Evolutionary conservation across 768 basidiomycete genomes (phyloP), one percentile per base, ranked within the genome.

Genomic region (Suillus tomentosus): DNA sequence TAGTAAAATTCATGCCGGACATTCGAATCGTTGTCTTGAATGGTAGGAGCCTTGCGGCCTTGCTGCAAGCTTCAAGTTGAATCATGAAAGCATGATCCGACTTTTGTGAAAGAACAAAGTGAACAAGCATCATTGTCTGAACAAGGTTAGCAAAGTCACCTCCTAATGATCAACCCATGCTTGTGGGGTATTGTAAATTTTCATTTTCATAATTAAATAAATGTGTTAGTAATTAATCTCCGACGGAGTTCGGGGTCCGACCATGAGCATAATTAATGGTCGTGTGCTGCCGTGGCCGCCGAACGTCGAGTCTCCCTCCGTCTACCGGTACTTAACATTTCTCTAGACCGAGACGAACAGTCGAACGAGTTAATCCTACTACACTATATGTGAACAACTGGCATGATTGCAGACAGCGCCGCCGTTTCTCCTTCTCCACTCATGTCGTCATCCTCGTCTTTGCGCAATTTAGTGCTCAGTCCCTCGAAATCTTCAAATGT

Each of bases 401-500:
- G 24, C 17, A 42, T 58, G 40, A 31, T 58, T 58, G 24, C 57
- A 27, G 57, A 42, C 24, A 42, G 40, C 11, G 7, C 27, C 6
- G 10, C 57, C 8, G 17, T 27, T 58, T 40, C 56, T 57, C 40
- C 57, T 19, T 27, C 57, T 58, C 17, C 56, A 24, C 39, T 17
- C 17, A 19, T 58, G 15, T 40, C 37, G 17, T 63, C 39, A 5
- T 4, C 65, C 10, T 50, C 65, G 31, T 43, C 65, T 14, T 63
- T 67, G 37, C 64, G 60, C 62, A 66, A 51, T 24, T 15, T 50
- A 31, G 40, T 59, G 13, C 58, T 58, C n/a, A 57, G 55, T 27
- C 43, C 66, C 27, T 74, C 71, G 54, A 71, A 74, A 31, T 68
- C 76, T 36, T 75, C 78, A 59, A 72, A 74, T 47, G 64, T 77